These are phyloP conservation scores for Naegleria lovaniensis DNA, from an alignment of 208 protist genomes.

Conservation along the genomic window DNA sequence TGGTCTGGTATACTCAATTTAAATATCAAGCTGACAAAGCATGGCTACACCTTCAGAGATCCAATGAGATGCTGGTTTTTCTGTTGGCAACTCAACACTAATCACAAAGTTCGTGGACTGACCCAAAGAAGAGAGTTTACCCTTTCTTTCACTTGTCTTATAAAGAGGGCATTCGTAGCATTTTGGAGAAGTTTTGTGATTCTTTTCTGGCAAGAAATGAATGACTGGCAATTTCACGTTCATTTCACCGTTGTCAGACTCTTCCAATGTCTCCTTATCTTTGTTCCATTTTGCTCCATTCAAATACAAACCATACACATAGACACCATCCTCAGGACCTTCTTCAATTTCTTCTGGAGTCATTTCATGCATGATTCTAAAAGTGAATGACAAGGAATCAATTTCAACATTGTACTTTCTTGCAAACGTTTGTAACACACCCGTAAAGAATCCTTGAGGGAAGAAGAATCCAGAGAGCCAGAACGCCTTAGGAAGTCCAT, in stretches of 20 bases:
- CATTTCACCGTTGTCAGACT: constrained; percentile 76
- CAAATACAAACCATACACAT: constrained; percentile 90
- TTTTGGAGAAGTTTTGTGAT: constrained; percentile 60
- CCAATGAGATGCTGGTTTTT: constrained; percentile 70
- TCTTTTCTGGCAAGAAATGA: constrained; percentile 84
- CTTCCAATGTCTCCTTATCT: constrained; percentile 59
- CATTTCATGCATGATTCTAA: constrained; percentile 63
- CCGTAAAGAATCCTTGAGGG: constrained; percentile 97
- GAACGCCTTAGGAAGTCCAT: constrained; percentile 81
- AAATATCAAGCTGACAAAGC: constrained; percentile 83
- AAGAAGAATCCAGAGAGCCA: constrained; percentile 96
- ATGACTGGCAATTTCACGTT: constrained; percentile 78
- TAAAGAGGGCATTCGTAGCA: constrained; percentile 83
- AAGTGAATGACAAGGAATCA: constrained; percentile 86
- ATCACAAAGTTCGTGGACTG: constrained; percentile 90
- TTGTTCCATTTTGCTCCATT: constrained; percentile 90
- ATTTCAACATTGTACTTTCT: constrained; percentile 88
- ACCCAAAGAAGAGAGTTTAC: constrained; percentile 86
- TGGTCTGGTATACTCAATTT: too few relatives aligned
- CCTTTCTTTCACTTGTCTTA: constrained; percentile 82
- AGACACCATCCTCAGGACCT: constrained; percentile 78
- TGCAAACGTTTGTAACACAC: constrained; percentile 83
- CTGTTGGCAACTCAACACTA: constrained; percentile 58
- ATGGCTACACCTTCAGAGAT: constrained; percentile 79
- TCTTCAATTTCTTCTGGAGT: constrained; percentile 50